These are phyloP conservation scores for Zymoseptoria crescenta DNA, from an alignment of 2,329 filamentous ascomycete species.

Conservation along the genomic window DNA sequence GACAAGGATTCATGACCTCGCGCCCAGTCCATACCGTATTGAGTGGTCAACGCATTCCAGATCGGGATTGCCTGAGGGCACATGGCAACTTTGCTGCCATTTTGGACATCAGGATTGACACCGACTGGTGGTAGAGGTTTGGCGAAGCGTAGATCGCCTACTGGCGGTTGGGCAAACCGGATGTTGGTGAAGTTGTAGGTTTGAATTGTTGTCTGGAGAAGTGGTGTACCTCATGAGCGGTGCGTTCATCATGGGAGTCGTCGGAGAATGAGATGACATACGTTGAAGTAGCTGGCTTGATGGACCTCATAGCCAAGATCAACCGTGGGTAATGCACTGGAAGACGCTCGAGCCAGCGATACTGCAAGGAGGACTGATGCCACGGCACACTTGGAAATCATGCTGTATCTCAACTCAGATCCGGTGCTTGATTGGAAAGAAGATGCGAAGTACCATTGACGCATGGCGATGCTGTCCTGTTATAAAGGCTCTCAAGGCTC, in stretches of 20 bases:
- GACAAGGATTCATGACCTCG: slow-evolving; percentile 8
- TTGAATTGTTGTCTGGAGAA: background rate
- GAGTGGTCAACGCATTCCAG: slow-evolving; percentile 34
- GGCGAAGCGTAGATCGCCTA: slow-evolving; percentile 44
- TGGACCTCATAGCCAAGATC: slow-evolving; percentile 50
- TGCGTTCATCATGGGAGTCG: slow-evolving; percentile 3
- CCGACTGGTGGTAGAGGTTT: slow-evolving; percentile 34
- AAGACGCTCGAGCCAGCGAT: background rate
- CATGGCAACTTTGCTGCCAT: slow-evolving; percentile 36
- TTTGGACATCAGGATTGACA: slow-evolving; percentile 41
- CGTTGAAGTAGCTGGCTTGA: slow-evolving; percentile 39
- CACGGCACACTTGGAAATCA: background rate
- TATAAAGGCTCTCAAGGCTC: no score
- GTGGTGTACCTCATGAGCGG: background rate
- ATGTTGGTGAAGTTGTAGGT: slow-evolving; percentile 50
- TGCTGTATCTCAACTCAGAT: background rate
- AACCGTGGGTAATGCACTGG: slow-evolving; percentile 34
- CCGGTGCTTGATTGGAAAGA: background rate
- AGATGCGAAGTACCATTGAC: no score
- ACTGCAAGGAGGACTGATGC: background rate
- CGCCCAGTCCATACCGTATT: slow-evolving; percentile 29
- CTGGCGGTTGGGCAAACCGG: slow-evolving; percentile 47
- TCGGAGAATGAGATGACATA: slow-evolving; percentile 16
- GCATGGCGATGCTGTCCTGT: background rate
- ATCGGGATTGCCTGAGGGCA: slow-evolving; percentile 39